Evolutionary conservation across 2,329 filamentous ascomycete species (phyloP).

Genomic region (Karstenula rhodostoma): DNA sequence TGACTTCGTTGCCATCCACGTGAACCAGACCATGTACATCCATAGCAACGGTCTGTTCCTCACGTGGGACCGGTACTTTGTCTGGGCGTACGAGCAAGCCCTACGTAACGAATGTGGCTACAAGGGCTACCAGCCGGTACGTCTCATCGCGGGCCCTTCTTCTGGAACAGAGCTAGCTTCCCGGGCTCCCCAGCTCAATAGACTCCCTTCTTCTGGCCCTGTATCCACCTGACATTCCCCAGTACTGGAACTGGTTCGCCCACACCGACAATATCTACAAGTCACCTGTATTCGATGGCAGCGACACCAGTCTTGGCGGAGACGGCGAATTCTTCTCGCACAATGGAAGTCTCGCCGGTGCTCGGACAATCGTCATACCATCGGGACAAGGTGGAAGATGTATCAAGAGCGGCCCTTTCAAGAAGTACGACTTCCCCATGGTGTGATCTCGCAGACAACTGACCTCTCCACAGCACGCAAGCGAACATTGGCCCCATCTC

Average conservation of each 20-base stretch:
- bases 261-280: slow-evolving; percentile 5
- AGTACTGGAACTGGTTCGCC: slow-evolving; percentile 8
- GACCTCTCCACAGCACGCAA: background rate
- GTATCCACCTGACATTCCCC: background rate
- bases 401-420: slow-evolving; percentile 46
- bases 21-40: slow-evolving; percentile 28
- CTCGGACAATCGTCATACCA: slow-evolving; percentile 39
- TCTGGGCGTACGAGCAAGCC: slow-evolving; percentile 47
- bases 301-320: slow-evolving; percentile 58
- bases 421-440: background rate
- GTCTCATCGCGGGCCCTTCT: no score
- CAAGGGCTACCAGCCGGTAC: background rate
- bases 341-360: slow-evolving; percentile 24
- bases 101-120: slow-evolving; percentile 52
- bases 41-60: slow-evolving; percentile 33
- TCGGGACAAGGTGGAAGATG: slow-evolving; percentile 65
- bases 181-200: no score
- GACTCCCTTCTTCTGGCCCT: background rate
- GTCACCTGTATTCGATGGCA: slow-evolving; percentile 6
- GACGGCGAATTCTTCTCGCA: slow-evolving; percentile 53
- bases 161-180: no score
- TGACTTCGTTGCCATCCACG: slow-evolving; percentile 37
- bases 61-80: slow-evolving; percentile 49
- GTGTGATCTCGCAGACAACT: background rate
- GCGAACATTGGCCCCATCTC: slow-evolving; percentile 3